Conservation (phyloP, 306 rosid species). For the barrel medic (Medicago truncatula) region MtrunA17r5.0-ANR NC_053046.1:13715501-13716000, state of each 20-base stretch:
- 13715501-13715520: slow-evolving; percentile 91
- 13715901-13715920: slow-evolving; percentile 1
- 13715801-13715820: slow-evolving; percentile 67
- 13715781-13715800: slow-evolving; percentile 53
- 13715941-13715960: slow-evolving; percentile 26
- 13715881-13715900: not conserved
- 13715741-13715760: slow-evolving; percentile 68
- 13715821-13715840: slow-evolving; percentile 54
- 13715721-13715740: slow-evolving; percentile 59
- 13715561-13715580: slow-evolving; percentile 82
- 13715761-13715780: slow-evolving; percentile 65
- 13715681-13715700: slow-evolving; percentile 63
- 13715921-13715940: slow-evolving; percentile 35
- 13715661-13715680: slow-evolving; percentile 58
- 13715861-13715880: slow-evolving; percentile 7
- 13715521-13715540: slow-evolving; percentile 74
- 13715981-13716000: slow-evolving; percentile 29
- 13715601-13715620: slow-evolving; percentile 78
- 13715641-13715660: slow-evolving; percentile 84
- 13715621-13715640: slow-evolving; percentile 87
- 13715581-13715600: slow-evolving; percentile 65
- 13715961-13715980: slow-evolving; percentile 20
- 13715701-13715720: slow-evolving; percentile 81
- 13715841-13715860: slow-evolving; percentile 34
- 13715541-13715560: slow-evolving; percentile 84